Percentiles rank a stretch among this genome's conserved stretches.
phyloP scores from a whole-genome alignment of 257 asterid genomes.

The Solanum lycopersicoides region DNA sequence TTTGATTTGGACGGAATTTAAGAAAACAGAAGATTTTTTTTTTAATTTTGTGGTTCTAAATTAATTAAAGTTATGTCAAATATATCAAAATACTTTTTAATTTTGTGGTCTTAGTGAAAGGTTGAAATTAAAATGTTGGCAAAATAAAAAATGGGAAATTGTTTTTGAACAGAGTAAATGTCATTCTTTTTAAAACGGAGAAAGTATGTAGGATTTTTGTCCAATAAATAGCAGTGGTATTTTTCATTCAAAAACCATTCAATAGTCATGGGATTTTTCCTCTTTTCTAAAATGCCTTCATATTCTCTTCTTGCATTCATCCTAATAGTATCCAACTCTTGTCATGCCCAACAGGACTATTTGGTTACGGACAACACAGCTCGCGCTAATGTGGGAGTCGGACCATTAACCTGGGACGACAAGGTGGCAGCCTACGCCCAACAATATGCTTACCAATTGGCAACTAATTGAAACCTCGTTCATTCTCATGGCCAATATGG shows the following conservation, averaged over 20 bases:
- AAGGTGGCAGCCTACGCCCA: constrained; percentile 10
- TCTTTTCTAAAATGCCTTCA: neutral
- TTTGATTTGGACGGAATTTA: too few relatives aligned
- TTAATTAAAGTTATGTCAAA: too few relatives aligned
- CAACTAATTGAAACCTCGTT: neutral
- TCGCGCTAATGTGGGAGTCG: neutral
- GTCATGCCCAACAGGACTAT: constrained; percentile 7
- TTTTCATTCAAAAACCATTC: neutral
- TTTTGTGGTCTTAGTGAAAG: too few relatives aligned
- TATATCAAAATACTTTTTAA: too few relatives aligned
- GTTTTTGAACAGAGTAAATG: too few relatives aligned
- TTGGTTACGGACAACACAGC: constrained; percentile 11
- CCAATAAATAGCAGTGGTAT: neutral
- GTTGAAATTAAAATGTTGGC: too few relatives aligned
- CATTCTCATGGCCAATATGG: constrained; percentile 13
- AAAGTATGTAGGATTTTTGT: neutral
- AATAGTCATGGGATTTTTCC: neutral
- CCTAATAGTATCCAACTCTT: neutral
- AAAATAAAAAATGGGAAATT: too few relatives aligned
- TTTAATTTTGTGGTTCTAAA: too few relatives aligned
- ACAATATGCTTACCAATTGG: neutral
- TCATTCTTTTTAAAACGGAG: too few relatives aligned
- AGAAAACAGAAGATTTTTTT: too few relatives aligned
- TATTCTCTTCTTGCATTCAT: neutral
- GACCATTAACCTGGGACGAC: constrained; percentile 1